Evolutionary conservation across 768 basidiomycete species (phyloP), one percentile per base, ranked within the genome.

Genomic region (Crucibulum laeve): DNA sequence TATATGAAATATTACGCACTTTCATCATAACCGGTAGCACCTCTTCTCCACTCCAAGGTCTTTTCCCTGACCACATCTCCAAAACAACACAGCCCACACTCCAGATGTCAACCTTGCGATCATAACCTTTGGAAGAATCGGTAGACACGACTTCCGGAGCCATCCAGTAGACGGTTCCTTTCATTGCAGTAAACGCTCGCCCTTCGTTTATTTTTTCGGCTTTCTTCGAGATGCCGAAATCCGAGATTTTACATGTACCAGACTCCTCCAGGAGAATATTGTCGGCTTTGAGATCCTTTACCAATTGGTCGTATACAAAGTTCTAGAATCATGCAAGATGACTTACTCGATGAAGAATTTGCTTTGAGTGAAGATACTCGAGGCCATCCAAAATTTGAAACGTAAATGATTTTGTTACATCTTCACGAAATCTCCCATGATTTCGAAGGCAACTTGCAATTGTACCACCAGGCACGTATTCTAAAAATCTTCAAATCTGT

Each of bases 71-170:
- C 83, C 91, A 93, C 94, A 98, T 98, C 61, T 98, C 94, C 39
- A 93, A 71, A 11, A 91, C 81, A 25, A 97, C 82, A 60, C 94
- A 98, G 1, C 94, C 94, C 17, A 94, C 71, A 53, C 89, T 88
- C 94, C 94, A 98, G 46, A 98, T 91, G 56, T 98, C 94, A 36
- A 95, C 82, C 60, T 97, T 97, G n/a, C 80, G 80, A 53, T 87
- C 86, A 61, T 98, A 97, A 0, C 91, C 91, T 41, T 76, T 73
- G 48, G 79, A 76, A 40, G 79, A 73, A 48, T 83, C 75, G n/a
- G n/a, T n/a, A n/a, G n/a, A n/a, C 13, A 90, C 63, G 24, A 91
- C 80, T 65, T 90, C 93, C 0, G 92, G 93, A 1, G 93, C 92
- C 92, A 96, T 95, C 91, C 93, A 98, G 58, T 87, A 93, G 11